Conservation (phyloP, 1,284 basidiomycete genomes). For the Marasmius sp. region DNA sequence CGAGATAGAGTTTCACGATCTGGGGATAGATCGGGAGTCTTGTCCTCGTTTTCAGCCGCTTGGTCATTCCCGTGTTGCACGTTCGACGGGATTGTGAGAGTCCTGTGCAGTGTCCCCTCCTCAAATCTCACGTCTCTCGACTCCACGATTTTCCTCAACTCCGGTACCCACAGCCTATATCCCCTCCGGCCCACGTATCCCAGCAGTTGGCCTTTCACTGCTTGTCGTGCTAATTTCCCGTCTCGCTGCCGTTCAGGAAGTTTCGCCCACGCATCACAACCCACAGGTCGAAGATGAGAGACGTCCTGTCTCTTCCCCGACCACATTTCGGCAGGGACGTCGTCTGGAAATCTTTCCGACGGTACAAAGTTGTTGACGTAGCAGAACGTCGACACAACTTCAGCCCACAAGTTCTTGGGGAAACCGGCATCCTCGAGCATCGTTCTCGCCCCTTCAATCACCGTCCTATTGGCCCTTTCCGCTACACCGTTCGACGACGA, state of each 20-base stretch:
- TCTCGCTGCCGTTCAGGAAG: neutral
- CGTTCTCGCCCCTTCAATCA: neutral
- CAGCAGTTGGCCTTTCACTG: no score
- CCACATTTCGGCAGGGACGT: neutral
- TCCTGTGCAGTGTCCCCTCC: no score
- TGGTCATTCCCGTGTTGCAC: no score
- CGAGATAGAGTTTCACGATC: no score
- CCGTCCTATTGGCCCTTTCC: constrained; percentile 2
- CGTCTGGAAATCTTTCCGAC: neutral
- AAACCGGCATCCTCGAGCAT: neutral
- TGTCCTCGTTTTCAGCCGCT: no score
- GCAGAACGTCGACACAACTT: neutral
- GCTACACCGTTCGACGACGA: constrained; percentile 6
- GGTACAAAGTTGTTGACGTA: constrained; percentile 6
- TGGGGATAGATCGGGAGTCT: no score
- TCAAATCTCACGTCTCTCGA: no score
- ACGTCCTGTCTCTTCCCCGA: neutral
- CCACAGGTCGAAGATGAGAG: neutral
- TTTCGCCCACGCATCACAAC: neutral
- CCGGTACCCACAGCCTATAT: no score
- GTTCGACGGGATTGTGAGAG: no score
- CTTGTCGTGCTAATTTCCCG: neutral
- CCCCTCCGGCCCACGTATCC: no score
- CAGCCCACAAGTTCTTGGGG: no score
- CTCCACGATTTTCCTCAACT: no score